A percentile compares a stretch with the other conserved stretches of the same genome.
phyloP scores from a whole-genome alignment of 192 early-diverging fungal species.

The Podochytrium sp. region DNA sequence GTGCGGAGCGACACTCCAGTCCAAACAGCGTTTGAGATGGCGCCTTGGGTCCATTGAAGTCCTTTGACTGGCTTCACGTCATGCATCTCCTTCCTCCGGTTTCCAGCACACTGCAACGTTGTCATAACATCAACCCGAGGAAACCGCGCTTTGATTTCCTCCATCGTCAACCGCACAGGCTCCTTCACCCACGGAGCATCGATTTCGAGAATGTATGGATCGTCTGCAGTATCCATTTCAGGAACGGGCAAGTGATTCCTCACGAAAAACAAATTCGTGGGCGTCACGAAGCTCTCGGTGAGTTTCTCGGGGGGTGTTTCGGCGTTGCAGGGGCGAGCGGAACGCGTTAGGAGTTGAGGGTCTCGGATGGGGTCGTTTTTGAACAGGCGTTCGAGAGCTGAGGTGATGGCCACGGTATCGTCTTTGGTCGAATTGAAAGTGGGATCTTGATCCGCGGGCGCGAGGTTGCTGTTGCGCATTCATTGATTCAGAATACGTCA shows the following conservation, averaged over 20 bases:
- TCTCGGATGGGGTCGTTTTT: constrained; percentile 75
- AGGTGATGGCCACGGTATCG: constrained; percentile 13
- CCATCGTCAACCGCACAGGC: constrained; percentile 44
- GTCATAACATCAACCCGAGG: constrained; percentile 63
- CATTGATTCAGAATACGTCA: constrained; percentile 10
- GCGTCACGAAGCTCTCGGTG: constrained; percentile 73
- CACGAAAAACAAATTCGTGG: constrained; percentile 55
- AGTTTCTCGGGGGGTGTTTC: constrained; percentile 63
- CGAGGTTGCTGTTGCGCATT: constrained; percentile 5
- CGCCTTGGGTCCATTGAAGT: constrained; percentile 79
- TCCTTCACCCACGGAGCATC: constrained; percentile 52
- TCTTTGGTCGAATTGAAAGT: neutral
- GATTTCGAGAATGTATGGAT: constrained; percentile 66
- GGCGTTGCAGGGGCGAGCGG: constrained; percentile 83
- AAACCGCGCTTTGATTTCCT: constrained; percentile 56
- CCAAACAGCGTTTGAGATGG: constrained; percentile 81
- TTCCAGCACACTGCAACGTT: constrained; percentile 84
- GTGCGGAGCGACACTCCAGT: constrained; percentile 77
- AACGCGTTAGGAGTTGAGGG: constrained; percentile 64
- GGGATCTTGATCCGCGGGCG: constrained; percentile 5
- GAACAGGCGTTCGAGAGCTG: constrained; percentile 45
- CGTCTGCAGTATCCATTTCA: constrained; percentile 57
- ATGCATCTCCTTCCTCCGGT: constrained; percentile 79
- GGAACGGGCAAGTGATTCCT: constrained; percentile 92
- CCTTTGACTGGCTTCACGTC: constrained; percentile 78